phyloP scores from a whole-genome alignment of 495 filamentous ascomycete genomes.

The Xylaria longipes region DNA sequence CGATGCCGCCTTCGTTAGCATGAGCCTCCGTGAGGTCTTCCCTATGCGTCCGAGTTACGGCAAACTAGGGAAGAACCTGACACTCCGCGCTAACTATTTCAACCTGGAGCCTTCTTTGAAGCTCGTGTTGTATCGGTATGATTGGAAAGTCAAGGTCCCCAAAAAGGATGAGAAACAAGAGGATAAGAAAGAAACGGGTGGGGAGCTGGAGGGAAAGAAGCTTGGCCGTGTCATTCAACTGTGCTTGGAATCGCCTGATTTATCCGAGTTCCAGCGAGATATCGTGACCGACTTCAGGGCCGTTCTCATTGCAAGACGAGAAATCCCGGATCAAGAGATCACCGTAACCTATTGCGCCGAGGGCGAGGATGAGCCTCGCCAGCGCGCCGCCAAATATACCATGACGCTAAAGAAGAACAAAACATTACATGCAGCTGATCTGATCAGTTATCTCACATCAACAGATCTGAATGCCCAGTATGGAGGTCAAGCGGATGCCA shows the following conservation, averaged over 20 bases:
- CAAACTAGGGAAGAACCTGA: conserved; percentile 49
- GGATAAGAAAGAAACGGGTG: not conserved
- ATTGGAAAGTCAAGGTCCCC: conserved; percentile 45
- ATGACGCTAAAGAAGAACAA: conserved; percentile 46
- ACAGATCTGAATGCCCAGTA: conserved; percentile 45
- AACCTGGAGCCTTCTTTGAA: conserved; percentile 43
- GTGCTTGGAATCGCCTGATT: conserved; percentile 43
- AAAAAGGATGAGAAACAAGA: not conserved
- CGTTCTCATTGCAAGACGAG: conserved; percentile 42
- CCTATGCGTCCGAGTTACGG: conserved; percentile 60
- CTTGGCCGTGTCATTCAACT: conserved; percentile 53
- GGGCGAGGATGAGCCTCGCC: conserved; percentile 46
- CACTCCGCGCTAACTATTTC: conserved; percentile 61
- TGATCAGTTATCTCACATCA: conserved; percentile 55
- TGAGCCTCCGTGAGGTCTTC: not conserved
- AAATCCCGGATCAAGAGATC: conserved; percentile 34
- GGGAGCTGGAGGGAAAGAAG: conserved; percentile 35
- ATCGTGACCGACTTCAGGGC: conserved; percentile 60
- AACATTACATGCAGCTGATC: conserved; percentile 46
- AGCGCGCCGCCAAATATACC: conserved; percentile 43
- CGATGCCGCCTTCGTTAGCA: not conserved
- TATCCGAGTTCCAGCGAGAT: conserved; percentile 34
- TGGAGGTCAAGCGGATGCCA: conserved; percentile 38
- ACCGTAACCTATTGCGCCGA: conserved; percentile 51
- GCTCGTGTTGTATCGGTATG: conserved; percentile 51